Evolutionary conservation across 2,329 filamentous ascomycete species (phyloP).

Genomic region (Neonectria faginata): DNA sequence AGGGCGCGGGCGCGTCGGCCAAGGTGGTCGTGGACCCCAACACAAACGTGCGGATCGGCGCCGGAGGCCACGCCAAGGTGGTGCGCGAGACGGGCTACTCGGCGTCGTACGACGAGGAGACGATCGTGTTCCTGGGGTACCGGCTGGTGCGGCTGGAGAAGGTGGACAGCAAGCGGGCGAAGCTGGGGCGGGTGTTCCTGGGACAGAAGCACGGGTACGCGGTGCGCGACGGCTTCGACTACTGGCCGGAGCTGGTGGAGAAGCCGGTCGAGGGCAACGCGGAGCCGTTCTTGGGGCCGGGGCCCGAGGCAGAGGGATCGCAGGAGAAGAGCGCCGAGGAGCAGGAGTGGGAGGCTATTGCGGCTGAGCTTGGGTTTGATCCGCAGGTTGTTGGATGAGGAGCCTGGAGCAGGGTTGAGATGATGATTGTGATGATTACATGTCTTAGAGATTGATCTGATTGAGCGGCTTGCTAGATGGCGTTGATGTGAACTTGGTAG

Average conservation of each 20-base stretch:
- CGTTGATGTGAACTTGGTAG: background rate
- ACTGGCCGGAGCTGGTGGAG: slow-evolving; percentile 24
- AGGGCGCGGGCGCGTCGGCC: slow-evolving; percentile 13
- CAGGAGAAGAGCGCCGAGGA: slow-evolving; percentile 16
- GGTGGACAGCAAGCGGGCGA: slow-evolving; percentile 23
- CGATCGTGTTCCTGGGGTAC: slow-evolving; percentile 27
- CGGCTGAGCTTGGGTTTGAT: slow-evolving; percentile 20
- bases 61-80: slow-evolving; percentile 7
- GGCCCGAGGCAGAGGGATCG: background rate
- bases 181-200: slow-evolving; percentile 23
- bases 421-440: background rate
- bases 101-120: slow-evolving; percentile 27
- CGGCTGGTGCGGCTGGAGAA: slow-evolving; percentile 26
- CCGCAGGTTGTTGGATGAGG: slow-evolving; percentile 18
- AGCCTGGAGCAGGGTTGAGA: background rate
- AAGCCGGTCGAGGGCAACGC: slow-evolving; percentile 25
- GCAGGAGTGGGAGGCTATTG: slow-evolving; percentile 21
- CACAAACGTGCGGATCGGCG: slow-evolving; percentile 15
- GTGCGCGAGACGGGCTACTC: slow-evolving; percentile 13
- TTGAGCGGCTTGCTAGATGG: background rate
- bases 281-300: slow-evolving; percentile 7
- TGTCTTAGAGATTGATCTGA: background rate
- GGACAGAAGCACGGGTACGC: slow-evolving; percentile 27
- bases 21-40: slow-evolving; percentile 19
- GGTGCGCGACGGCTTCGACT: slow-evolving; percentile 21